Conservation (phyloP, 345 rosid genomes). For the Salix arbutifolia region DNA sequence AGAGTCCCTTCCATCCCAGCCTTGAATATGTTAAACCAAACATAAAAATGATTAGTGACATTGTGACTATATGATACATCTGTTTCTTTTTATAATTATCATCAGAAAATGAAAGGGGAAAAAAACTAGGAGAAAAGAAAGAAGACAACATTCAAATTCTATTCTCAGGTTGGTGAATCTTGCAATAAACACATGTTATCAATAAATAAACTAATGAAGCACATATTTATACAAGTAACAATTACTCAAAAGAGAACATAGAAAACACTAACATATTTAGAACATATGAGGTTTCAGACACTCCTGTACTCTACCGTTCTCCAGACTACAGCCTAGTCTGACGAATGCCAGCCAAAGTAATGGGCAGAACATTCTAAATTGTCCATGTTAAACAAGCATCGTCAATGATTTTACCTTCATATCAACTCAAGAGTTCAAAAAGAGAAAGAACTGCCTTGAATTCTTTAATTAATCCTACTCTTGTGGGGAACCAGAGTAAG, state of each 20-base stretch:
- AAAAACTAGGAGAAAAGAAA: not conserved
- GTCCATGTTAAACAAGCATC: not conserved
- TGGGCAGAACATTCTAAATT: not conserved
- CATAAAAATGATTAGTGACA: not conserved
- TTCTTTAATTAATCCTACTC: not conserved
- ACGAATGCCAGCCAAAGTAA: not conserved
- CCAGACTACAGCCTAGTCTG: not conserved
- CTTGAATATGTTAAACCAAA: conserved; percentile 31
- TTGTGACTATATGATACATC: not conserved
- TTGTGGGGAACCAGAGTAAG: not conserved
- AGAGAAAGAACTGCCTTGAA: not conserved
- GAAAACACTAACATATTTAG: not conserved
- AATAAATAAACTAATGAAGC: not conserved
- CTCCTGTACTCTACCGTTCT: not conserved
- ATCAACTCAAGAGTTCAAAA: not conserved
- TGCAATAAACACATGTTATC: not conserved
- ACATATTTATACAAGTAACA: not conserved
- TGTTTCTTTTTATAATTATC: not conserved
- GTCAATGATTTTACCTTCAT: not conserved
- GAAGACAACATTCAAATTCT: not conserved
- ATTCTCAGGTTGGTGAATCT: not conserved
- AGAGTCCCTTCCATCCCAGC: conserved; percentile 69
- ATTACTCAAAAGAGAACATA: not conserved
- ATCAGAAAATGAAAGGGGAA: not conserved
- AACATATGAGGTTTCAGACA: not conserved